Evolutionary conservation across 768 basidiomycete species (phyloP).

Genomic region (Coprinopsis sp.): DNA sequence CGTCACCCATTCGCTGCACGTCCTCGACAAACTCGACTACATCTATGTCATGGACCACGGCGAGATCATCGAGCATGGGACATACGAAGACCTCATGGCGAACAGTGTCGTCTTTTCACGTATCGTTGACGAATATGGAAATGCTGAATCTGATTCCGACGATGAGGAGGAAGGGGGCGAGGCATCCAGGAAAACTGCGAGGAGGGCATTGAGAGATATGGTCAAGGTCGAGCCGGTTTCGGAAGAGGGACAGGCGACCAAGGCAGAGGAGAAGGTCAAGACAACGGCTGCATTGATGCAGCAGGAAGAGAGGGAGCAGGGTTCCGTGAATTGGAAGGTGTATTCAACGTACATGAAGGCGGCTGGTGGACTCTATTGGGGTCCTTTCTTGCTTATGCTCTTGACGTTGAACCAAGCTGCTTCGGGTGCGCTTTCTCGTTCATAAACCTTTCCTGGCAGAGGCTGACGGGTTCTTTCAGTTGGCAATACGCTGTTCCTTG

Average conservation of each 20-base stretch:
- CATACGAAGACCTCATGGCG: conserved; percentile 48
- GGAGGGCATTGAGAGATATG: not conserved
- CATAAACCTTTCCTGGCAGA: not conserved
- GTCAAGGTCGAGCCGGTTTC: no score
- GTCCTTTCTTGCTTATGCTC: conserved; percentile 36
- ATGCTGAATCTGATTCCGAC: conserved; percentile 30
- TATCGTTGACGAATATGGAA: conserved; percentile 55
- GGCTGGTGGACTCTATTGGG: conserved; percentile 46
- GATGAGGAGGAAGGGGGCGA: no score
- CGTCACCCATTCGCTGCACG: conserved; percentile 56
- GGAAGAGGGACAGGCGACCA: conserved; percentile 9
- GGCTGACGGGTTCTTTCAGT: conserved; percentile 30
- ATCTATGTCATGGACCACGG: conserved; percentile 63
- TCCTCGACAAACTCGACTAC: conserved; percentile 55
- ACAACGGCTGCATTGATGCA: conserved; percentile 37
- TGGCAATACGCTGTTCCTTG: conserved; percentile 62
- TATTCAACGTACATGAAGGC: conserved; percentile 46
- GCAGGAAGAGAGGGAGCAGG: conserved; percentile 53
- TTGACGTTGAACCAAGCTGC: conserved; percentile 41
- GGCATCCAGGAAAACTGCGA: no score
- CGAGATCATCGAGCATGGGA: conserved; percentile 56
- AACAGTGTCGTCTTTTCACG: conserved; percentile 40
- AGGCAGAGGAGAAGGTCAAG: conserved; percentile 10
- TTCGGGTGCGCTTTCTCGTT: conserved; percentile 30
- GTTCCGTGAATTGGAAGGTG: conserved; percentile 45